A percentile compares a stretch with the other conserved stretches of the same genome.
phyloP scores from a whole-genome alignment of 1,284 basidiomycete species.

The Cerioporus squamosus region DNA sequence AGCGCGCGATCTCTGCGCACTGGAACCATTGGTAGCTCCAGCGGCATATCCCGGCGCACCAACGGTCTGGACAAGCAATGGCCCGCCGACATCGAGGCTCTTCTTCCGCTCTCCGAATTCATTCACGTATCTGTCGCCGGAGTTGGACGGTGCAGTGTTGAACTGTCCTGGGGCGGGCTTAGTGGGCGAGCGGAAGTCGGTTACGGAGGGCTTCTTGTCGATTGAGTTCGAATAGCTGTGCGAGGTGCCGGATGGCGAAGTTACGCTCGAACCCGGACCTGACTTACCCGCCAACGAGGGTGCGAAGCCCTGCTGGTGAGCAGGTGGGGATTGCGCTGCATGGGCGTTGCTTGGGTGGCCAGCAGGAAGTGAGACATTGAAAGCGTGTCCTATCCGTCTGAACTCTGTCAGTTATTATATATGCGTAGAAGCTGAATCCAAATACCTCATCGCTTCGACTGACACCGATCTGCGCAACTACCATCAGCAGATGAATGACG shows the following conservation, averaged over 20 bases:
- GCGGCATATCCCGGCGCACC: constrained; percentile 18
- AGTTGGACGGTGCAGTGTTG: constrained; percentile 34
- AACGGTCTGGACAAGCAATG: constrained; percentile 30
- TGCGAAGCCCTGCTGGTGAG: constrained; percentile 3
- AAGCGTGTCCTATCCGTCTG: constrained; percentile 74
- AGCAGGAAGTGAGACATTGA: constrained; percentile 53
- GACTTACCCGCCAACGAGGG: constrained; percentile 10
- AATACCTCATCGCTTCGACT: constrained; percentile 65
- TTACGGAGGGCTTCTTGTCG: constrained; percentile 7
- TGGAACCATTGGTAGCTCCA: too few species aligned
- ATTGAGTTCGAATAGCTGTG: constrained; percentile 16
- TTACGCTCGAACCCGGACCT: background rate
- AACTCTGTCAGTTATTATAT: background rate
- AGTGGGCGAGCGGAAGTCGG: constrained; percentile 10
- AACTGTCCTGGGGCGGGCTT: constrained; percentile 27
- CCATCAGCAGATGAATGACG: constrained; percentile 5
- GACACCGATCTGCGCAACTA: constrained; percentile 55
- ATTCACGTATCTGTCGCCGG: constrained; percentile 27
- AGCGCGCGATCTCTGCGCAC: constrained; percentile 1
- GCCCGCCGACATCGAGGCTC: constrained; percentile 20
- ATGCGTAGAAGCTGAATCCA: background rate
- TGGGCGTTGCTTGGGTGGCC: constrained; percentile 11
- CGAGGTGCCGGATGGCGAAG: constrained; percentile 1
- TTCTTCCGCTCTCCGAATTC: constrained; percentile 34
- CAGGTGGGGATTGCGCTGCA: constrained; percentile 2